Conservation (phyloP, 805 yeast genomes). For the Tetrapisispora nanseiensis region DNA sequence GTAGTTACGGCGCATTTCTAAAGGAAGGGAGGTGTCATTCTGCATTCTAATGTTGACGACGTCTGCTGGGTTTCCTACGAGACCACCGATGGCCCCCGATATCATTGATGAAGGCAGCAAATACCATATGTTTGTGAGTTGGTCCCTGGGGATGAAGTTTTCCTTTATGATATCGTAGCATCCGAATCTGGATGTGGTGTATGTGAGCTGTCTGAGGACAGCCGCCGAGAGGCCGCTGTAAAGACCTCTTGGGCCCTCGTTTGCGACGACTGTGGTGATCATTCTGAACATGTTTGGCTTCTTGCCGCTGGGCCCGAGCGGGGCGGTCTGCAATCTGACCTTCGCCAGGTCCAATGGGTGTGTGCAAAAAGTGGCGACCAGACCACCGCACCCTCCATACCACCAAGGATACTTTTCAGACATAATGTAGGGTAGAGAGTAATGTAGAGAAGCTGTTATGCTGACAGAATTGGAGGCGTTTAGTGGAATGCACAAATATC, state of each 20-base stretch:
- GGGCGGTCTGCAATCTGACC: conserved; percentile 76
- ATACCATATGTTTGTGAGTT: conserved; percentile 45
- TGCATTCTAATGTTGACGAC: conserved; percentile 87
- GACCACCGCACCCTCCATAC: conserved; percentile 64
- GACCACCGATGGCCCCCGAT: conserved; percentile 78
- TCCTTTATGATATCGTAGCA: conserved; percentile 73
- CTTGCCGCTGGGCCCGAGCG: conserved; percentile 31
- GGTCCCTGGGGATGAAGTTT: conserved; percentile 32
- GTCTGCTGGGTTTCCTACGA: conserved; percentile 83
- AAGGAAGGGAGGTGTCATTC: conserved; percentile 65
- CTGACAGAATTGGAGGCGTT: too few relatives aligned
- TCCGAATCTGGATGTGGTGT: conserved; percentile 80
- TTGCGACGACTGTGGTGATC: conserved; percentile 21
- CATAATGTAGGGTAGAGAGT: not conserved
- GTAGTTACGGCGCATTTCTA: conserved; percentile 59
- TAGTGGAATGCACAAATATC: too few relatives aligned
- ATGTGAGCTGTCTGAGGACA: conserved; percentile 75
- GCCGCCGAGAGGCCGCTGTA: conserved; percentile 81
- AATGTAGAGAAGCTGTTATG: too few relatives aligned
- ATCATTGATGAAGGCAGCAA: conserved; percentile 72
- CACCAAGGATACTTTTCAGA: conserved; percentile 38
- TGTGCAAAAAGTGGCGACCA: conserved; percentile 55
- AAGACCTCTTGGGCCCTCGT: conserved; percentile 59
- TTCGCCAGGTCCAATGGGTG: conserved; percentile 85
- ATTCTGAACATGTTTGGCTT: conserved; percentile 56